A percentile compares a stretch with the other conserved stretches of the same genome.
These are phyloP conservation scores for Russula olivacea DNA, from an alignment of 768 basidiomycete species.

Conservation along the genomic window DNA sequence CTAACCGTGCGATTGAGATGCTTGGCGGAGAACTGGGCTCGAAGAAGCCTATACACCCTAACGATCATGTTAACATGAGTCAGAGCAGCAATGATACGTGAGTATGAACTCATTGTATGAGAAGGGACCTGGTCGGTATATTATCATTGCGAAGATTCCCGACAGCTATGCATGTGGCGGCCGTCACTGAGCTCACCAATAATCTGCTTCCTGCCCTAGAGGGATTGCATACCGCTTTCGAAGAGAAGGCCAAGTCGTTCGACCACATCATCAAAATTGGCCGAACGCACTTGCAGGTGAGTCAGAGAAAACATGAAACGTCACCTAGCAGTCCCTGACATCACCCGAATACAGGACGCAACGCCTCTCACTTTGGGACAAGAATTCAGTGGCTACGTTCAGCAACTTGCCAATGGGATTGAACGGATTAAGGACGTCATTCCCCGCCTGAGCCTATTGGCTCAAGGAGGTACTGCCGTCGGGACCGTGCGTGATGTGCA, in stretches of 20 bases:
- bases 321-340: slow-evolving; percentile 2
- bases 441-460: slow-evolving; percentile 81
- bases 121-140: not conserved
- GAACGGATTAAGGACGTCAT: slow-evolving; percentile 74
- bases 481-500: slow-evolving; percentile 68
- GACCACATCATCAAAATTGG: slow-evolving; percentile 97
- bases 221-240: slow-evolving; percentile 77
- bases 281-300: slow-evolving; percentile 86
- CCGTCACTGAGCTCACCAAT: slow-evolving; percentile 78
- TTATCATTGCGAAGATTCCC: slow-evolving; percentile 68
- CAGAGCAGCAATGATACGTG: slow-evolving; percentile 99
- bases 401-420: slow-evolving; percentile 88
- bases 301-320: slow-evolving; percentile 2
- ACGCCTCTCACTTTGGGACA: slow-evolving; percentile 97
- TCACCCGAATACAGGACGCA: slow-evolving; percentile 60
- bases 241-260: slow-evolving; percentile 77
- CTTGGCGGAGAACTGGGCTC: slow-evolving; percentile 93
- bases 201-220: slow-evolving; percentile 80
- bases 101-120: slow-evolving; percentile 31
- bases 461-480: slow-evolving; percentile 98
- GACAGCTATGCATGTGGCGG: slow-evolving; percentile 98
- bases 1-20: slow-evolving; percentile 95
- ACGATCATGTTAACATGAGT: slow-evolving; percentile 99
- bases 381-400: slow-evolving; percentile 98
- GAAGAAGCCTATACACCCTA: slow-evolving; percentile 97